Evolutionary conservation across 768 basidiomycete species (phyloP), one percentile per base, ranked within the genome.

Genomic region (Infundibulicybe gibba): DNA sequence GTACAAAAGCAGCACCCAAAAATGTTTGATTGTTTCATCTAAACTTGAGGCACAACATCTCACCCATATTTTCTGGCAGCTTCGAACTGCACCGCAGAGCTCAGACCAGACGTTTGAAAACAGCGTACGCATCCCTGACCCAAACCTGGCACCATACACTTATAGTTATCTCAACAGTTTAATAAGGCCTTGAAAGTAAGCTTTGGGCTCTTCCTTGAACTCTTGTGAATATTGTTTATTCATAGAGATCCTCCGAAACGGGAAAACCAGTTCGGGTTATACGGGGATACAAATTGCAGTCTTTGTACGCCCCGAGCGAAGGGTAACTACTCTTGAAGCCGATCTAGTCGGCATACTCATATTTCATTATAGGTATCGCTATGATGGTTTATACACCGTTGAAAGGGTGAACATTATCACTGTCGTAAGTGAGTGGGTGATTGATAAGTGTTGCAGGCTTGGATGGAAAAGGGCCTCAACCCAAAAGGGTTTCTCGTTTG

Each of bases 11-110:
- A 3, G 77, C 78, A 2, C 92, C 89, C 0, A 94, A 94, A 64
- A 95, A 95, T 66, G 90, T 90, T 43, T 32, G 78, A 61, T 10
- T 25, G 21, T 14, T 33, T 9, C 34, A 20, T 51, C 14, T 20
- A 40, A 15, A 32, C 10, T 8, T 32, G 14, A n/a, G n/a, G n/a
- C n/a, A 32, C 25, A 9, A 2, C 16, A 12, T 5, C 5, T 44
- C 32, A 34, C 21, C 30, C 32, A 34, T 41, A 35, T 21, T 41
- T 41, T n/a, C 9, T 14, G 44, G n/a, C 44, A 92, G 89, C 81
- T 95, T 39, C 86, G 94, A 12, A 94, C 93, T 0, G 94, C 87
- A 8, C 85, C 84, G 3, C 94, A 97, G 62, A 90, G 83, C 54
- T 85, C 71, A 42, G 81, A 94, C 60, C 93, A 95, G 61, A 74